Evolutionary conservation across 2,329 filamentous ascomycete genomes (phyloP).

Genomic region (Ascochyta koolunga): DNA sequence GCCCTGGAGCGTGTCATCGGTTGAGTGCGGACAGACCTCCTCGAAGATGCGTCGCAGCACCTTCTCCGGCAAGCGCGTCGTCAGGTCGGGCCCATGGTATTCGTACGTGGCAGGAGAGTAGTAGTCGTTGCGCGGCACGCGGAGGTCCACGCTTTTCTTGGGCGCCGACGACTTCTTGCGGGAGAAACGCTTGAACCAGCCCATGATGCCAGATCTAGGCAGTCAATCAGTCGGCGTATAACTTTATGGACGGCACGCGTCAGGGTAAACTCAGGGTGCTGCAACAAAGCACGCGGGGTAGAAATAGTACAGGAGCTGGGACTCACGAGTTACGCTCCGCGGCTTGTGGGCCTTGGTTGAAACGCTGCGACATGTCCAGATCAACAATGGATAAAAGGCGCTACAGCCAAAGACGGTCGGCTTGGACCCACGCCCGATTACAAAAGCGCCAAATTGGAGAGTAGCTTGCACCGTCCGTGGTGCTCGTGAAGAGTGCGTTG

Average conservation of each 20-base stretch:
- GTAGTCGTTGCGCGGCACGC: slow-evolving; percentile 36
- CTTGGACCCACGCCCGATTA: neutral
- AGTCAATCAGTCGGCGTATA: slow-evolving; percentile 24
- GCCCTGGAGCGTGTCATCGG: slow-evolving; percentile 73
- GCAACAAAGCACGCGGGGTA: slow-evolving; percentile 19
- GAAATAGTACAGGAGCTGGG: slow-evolving; percentile 14
- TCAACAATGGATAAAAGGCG: slow-evolving; percentile 3
- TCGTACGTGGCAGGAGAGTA: slow-evolving; percentile 32
- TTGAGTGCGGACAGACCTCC: slow-evolving; percentile 81
- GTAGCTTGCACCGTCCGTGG: neutral
- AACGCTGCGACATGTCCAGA: slow-evolving; percentile 20
- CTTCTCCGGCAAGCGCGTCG: slow-evolving; percentile 64
- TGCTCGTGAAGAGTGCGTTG: neutral
- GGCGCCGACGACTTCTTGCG: slow-evolving; percentile 44
- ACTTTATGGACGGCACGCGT: slow-evolving; percentile 17
- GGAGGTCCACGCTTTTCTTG: slow-evolving; percentile 43
- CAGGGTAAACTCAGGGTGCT: slow-evolving; percentile 20
- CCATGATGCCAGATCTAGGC: slow-evolving; percentile 50
- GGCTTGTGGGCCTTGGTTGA: slow-evolving; percentile 16
- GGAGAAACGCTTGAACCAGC: slow-evolving; percentile 57
- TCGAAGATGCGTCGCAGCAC: slow-evolving; percentile 79
- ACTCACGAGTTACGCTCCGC: slow-evolving; percentile 15
- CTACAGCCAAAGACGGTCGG: neutral
- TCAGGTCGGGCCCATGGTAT: slow-evolving; percentile 52
- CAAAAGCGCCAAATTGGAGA: slow-evolving; percentile 4